Conservation (phyloP, 768 basidiomycete species). For the Pleurotus djamor region DNA sequence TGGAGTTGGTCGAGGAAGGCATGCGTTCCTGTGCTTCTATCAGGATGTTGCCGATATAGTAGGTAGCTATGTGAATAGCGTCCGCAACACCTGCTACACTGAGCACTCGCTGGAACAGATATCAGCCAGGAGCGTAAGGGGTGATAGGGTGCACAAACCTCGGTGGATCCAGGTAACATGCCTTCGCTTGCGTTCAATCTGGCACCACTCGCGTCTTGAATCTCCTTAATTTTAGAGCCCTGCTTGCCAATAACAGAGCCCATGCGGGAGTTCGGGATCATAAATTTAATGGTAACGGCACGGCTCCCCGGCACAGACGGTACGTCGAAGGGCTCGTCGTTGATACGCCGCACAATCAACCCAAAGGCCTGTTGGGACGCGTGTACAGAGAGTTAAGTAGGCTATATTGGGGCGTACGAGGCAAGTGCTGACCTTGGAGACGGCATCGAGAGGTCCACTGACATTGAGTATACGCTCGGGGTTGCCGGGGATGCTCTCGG, state of each 20-base stretch:
- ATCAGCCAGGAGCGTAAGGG: slow-evolving; percentile 8
- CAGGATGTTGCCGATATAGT: slow-evolving; percentile 98
- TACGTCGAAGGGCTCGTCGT: slow-evolving; percentile 98
- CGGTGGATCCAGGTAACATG: slow-evolving; percentile 99
- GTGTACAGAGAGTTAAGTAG: background rate
- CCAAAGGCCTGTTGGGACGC: slow-evolving; percentile 81
- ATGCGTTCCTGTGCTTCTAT: slow-evolving; percentile 88
- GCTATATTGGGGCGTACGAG: background rate
- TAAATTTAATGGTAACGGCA: slow-evolving; percentile 99
- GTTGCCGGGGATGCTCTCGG: slow-evolving; percentile 97
- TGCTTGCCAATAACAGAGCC: slow-evolving; percentile 98
- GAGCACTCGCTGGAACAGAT: slow-evolving; percentile 74
- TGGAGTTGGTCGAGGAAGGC: slow-evolving; percentile 65
- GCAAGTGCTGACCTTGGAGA: slow-evolving; percentile 76
- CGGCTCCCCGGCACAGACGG: slow-evolving; percentile 97
- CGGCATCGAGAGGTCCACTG: slow-evolving; percentile 95
- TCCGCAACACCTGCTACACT: slow-evolving; percentile 99
- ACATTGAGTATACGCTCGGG: slow-evolving; percentile 99
- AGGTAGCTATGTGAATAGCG: slow-evolving; percentile 98
- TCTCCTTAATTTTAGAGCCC: slow-evolving; percentile 98
- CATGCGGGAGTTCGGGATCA: slow-evolving; percentile 99
- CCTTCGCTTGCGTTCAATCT: slow-evolving; percentile 95
- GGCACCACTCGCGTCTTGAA: slow-evolving; percentile 97
- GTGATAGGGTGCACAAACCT: slow-evolving; percentile 51
- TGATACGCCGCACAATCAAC: slow-evolving; percentile 96